Evolutionary conservation across 768 basidiomycete genomes (phyloP), one percentile per base, ranked within the genome.

Genomic region (Lactarius psammicola): DNA sequence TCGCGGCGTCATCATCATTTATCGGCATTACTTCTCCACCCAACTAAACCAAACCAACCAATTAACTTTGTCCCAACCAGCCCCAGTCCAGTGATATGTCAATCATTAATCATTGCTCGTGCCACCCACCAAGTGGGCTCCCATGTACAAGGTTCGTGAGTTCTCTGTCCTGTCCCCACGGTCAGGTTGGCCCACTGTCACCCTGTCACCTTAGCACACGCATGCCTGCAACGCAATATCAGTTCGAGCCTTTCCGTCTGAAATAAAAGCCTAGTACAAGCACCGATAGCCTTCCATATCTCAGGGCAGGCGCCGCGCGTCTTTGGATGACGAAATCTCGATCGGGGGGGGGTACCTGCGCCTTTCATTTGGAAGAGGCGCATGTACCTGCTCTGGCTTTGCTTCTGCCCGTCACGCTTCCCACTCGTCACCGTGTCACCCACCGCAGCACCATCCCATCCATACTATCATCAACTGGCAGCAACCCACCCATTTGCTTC

Each of bases 391-490:
- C 46, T n/a, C 57, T 10, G n/a, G 28, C 3, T 17, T 10, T 58
- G 34, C 55, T 51, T 57, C 44, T 56, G 15, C 9, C 40, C 9
- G 31, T 31, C 42, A 63, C 17, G 44, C 30, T 42, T 34, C 28
- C 2, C 30, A 42, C 40, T 42, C 54, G 54, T 65, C 59, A 38
- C 59, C n/a, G 26, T n/a, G 58, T 64, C 63, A 64, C 63, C 38
- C 49, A 23, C 17, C 46, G 18, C 17, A 15, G 18, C 49, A 26
- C 23, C 49, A 5, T n/a, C n/a, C n/a, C n/a, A n/a, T 51, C 49
- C 49, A 26, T 4, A 7, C 49, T 28, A 26, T 51, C n/a, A n/a
- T n/a, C 13, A 23, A 26, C 49, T 15, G 11, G 26, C 26, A 51
- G 26, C 49, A 28, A 51, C 49, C 42, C 49, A 13, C 23, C 49